Evolutionary conservation across 2,329 filamentous ascomycete species (phyloP).

Genomic region (Pestalotiopsis fici): DNA sequence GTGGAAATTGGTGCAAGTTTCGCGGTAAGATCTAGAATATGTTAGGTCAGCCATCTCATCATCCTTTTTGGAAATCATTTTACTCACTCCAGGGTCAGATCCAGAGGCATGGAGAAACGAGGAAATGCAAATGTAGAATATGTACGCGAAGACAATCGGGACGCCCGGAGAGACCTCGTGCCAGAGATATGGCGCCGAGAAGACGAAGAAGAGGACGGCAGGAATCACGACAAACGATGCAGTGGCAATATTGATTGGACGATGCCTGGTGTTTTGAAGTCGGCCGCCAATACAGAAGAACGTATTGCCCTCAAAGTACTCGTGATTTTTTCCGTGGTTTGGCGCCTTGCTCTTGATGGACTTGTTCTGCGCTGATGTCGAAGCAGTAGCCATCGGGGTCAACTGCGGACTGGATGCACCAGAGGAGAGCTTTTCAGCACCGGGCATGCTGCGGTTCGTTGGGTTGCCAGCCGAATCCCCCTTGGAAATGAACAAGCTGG

Average conservation of each 20-base stretch:
- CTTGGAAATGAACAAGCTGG: conserved; percentile 70
- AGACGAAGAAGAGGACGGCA: conserved; percentile 79
- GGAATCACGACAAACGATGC: conserved; percentile 80
- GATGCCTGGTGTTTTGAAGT: conserved; percentile 83
- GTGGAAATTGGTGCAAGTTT: conserved; percentile 80
- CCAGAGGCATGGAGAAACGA: conserved; percentile 93
- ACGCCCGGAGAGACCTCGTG: conserved; percentile 83
- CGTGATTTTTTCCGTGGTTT: conserved; percentile 71
- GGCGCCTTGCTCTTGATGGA: conserved; percentile 34
- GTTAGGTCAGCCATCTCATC: not conserved
- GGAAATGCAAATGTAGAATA: conserved; percentile 88
- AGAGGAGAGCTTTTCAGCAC: conserved; percentile 83
- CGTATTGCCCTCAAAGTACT: conserved; percentile 94
- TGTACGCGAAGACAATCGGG: conserved; percentile 85
- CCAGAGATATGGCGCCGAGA: conserved; percentile 85
- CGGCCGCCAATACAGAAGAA: conserved; percentile 85
- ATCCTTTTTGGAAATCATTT: no score
- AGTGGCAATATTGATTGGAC: conserved; percentile 87
- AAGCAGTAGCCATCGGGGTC: conserved; percentile 25
- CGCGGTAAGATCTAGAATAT: conserved; percentile 79
- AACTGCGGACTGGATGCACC: conserved; percentile 74
- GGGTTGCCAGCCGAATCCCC: conserved; percentile 49
- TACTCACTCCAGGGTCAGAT: conserved; percentile 86
- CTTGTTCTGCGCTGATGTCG: conserved; percentile 22
- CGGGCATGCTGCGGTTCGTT: conserved; percentile 59